Evolutionary conservation across 2,329 filamentous ascomycete genomes (phyloP), one percentile per base, ranked within the genome.

Genomic region (Fusarium dlaminii): DNA sequence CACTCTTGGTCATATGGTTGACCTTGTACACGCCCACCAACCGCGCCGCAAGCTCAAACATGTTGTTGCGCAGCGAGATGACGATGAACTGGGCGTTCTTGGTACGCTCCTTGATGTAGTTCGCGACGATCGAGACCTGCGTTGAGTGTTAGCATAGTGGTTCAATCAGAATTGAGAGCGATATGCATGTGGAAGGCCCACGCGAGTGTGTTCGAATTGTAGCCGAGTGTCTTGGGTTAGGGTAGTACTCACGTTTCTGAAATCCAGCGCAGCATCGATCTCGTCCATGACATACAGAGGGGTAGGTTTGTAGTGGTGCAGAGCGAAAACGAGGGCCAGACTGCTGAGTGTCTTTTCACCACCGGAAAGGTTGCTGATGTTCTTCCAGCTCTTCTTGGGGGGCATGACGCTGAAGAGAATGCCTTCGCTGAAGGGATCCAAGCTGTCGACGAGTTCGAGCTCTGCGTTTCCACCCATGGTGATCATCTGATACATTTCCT

Each of bases 401-500:
- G 96, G 97, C 96, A 99, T 99, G 75, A 99, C 97, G 63, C 92
- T 96, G 86, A 99, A 99, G 54, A 98, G 82, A 72, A 99, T 98
- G 32, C 96, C 96, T 83, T 99, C 96, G 12, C 93, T 95, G 86
- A 99, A 99, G 1, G 96, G 96, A 81, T 99, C 97, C 6, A 99
- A 87, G 24, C 93, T 96, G 85, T 99, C 96, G 45, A 99, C 96
- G 30, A 99, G 91, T 83, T 99, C 97, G 18, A 99, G 90, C 84
- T 99, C 96, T 1, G 96, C 96, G 79, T 99, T 99, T 63, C 96
- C 96, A 70, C 96, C 96, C 95, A 99, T 98, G 29, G 96, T 99
- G 82, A 99, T 99, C 95, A 99, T 98, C 82, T 99, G 96, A 85
- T 99, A 99, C 96, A 99, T 99, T 81, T 99, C 96, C 86, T 99